Conservation (phyloP, 257 asterid species). For the Paraleonurus japonicus region DNA sequence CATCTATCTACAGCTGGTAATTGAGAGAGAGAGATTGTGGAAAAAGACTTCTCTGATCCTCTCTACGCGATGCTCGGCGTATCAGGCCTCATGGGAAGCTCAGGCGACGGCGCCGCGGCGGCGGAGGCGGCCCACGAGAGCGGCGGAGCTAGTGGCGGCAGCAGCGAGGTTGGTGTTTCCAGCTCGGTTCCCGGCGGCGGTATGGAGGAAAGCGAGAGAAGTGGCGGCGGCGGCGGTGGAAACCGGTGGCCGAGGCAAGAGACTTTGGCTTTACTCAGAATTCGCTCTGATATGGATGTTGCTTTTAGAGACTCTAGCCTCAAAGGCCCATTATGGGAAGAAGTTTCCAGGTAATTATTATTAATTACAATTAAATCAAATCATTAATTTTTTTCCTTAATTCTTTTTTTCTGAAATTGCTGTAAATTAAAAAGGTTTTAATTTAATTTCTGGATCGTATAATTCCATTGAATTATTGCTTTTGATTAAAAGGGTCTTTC, state of each 20-base stretch:
- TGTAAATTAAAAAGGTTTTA: constrained; percentile 11
- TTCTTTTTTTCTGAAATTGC: not conserved
- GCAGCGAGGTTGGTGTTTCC: constrained; percentile 56
- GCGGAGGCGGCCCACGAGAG: constrained; percentile 44
- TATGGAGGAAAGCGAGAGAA: constrained; percentile 35
- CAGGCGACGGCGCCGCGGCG: constrained; percentile 38
- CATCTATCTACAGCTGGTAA: constrained; percentile 35
- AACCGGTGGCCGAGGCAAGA: constrained; percentile 97
- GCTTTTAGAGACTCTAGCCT: constrained; percentile 76
- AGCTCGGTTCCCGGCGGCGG: constrained; percentile 33
- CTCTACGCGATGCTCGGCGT: constrained; percentile 49
- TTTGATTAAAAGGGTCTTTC: constrained; percentile 30
- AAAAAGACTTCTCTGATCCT: constrained; percentile 10
- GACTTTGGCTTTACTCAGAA: constrained; percentile 74
- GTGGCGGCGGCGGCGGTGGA: constrained; percentile 50
- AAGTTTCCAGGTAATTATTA: constrained; percentile 67
- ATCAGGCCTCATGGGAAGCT: constrained; percentile 43
- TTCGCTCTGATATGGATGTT: constrained; percentile 85
- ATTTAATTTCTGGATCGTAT: constrained; percentile 30
- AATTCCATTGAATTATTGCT: constrained; percentile 34
- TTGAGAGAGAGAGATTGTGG: constrained; percentile 5
- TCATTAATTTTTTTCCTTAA: not conserved
- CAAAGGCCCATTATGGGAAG: constrained; percentile 97
- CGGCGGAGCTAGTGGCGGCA: constrained; percentile 68
- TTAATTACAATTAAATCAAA: not conserved